Evolutionary conservation across 306 rosid species (phyloP), one percentile per base, ranked within the genome.

Genomic region (Acacia confusa): DNA sequence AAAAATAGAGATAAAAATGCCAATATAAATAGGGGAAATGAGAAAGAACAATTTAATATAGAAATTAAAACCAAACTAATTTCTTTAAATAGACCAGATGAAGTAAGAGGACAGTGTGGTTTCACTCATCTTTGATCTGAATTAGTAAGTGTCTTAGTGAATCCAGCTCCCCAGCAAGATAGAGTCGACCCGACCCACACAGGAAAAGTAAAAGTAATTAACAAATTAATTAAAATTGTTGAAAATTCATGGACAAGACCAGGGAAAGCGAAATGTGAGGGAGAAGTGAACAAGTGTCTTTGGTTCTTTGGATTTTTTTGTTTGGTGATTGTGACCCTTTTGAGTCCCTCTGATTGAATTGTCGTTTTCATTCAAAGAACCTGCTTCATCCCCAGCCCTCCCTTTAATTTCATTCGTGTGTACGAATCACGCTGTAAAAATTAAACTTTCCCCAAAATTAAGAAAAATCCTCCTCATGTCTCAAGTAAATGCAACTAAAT

Each of bases 281-380:
- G 71, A 34, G 43, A 30, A 61, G 81, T 48, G 44, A 63, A 50
- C 30, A 58, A 53, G 27, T 52, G 78, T 72, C 60, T 57, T 64
- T n/a, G n/a, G n/a, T n/a, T n/a, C n/a, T 47, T 64, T 71, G 55
- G 16, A 32, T 41, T 67, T 6, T 27, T 67, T 2, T 27, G 20
- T n/a, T 53, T 24, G 24, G 43, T 36, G 19, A 47, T 25, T 48
- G 0, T 52, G 58, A 52, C 58, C 1, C 1, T 19, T 6, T 19
- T 5, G 58, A 52, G 58, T 52, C 58, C 72, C 48, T 3, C 10
- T 12, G 10, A 68, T 74, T 27, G 72, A 76, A 75, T 36, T 68
- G 79, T 76, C 28, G 20, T 75, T 82, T 79, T 65, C n/a, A 5
- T 75, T 79, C 25, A 76, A 80, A 34, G 72, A 34, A 66, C 47